Conservation (phyloP, 352 stramenopile genomes). For the Halophytophthora polymorphica region DNA sequence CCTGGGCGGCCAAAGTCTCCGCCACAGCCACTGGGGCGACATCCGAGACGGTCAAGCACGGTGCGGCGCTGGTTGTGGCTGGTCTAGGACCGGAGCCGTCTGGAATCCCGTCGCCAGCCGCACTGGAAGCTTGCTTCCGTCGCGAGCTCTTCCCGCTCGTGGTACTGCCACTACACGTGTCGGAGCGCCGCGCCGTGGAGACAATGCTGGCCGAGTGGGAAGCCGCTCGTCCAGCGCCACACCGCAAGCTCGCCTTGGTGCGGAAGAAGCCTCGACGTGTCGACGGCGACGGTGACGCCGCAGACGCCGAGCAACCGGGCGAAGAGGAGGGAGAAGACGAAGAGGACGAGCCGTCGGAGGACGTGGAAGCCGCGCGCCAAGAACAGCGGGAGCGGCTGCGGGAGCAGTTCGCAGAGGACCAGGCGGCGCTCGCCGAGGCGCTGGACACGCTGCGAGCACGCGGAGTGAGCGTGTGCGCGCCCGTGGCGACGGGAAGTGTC, state of each 20-base stretch:
- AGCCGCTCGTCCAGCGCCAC: constrained; percentile 15
- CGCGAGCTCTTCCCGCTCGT: constrained; percentile 45
- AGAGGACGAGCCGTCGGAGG: constrained; percentile 20
- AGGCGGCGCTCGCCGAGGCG: constrained; percentile 30
- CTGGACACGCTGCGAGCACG: constrained; percentile 34
- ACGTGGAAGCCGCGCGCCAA: constrained; percentile 36
- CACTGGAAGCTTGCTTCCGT: constrained; percentile 42
- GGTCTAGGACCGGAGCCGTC: constrained; percentile 23
- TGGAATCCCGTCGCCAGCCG: constrained; percentile 32
- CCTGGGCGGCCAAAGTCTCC: too few relatives aligned
- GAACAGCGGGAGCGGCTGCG: constrained; percentile 40
- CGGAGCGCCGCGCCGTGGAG: constrained; percentile 27
- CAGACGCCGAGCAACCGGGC: constrained; percentile 3
- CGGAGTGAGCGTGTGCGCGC: constrained; percentile 28
- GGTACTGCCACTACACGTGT: constrained; percentile 37
- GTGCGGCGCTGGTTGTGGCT: constrained; percentile 14
- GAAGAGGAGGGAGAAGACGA: constrained; percentile 16
- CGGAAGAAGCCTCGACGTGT: constrained; percentile 8
- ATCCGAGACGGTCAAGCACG: constrained; percentile 1
- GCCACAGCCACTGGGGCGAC: constrained; percentile 1
- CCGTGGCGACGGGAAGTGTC: constrained; percentile 23
- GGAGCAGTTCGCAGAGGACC: constrained; percentile 42
- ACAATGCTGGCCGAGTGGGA: constrained; percentile 35
- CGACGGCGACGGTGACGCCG: constrained; percentile 4
- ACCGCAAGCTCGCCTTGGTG: constrained; percentile 23